These are phyloP conservation scores for Diaporthe humulicola DNA, from an alignment of 2,329 filamentous ascomycete species.

Conservation along the genomic window DNA sequence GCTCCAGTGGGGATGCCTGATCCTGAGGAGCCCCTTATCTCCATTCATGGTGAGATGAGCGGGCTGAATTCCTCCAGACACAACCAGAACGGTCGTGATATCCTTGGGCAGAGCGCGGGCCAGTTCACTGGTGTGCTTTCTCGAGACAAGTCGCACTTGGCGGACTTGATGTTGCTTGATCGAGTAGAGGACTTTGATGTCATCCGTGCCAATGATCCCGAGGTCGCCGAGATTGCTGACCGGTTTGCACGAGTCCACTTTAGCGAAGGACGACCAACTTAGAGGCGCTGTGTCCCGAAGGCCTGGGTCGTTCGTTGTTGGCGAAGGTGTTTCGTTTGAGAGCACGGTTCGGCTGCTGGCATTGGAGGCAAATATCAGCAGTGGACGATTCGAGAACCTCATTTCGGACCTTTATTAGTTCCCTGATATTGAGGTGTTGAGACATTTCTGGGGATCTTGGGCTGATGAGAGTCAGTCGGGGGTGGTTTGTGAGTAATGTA, in stretches of 20 bases:
- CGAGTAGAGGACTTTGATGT: neutral
- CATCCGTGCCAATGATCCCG: neutral
- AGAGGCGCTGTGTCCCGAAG: no score
- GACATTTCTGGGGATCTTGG: neutral
- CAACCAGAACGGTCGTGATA: neutral
- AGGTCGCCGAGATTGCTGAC: neutral
- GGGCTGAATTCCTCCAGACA: constrained; percentile 25
- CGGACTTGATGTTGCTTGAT: constrained; percentile 1
- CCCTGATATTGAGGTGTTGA: neutral
- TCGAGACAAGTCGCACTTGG: neutral
- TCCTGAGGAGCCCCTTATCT: neutral
- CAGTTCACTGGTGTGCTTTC: constrained; percentile 15
- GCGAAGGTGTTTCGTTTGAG: neutral
- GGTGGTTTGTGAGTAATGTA: neutral
- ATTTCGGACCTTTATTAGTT: neutral
- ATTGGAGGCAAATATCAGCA: neutral
- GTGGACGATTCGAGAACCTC: neutral
- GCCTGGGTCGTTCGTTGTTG: neutral
- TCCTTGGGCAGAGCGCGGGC: constrained; percentile 3
- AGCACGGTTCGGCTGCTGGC: neutral
- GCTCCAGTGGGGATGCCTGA: neutral
- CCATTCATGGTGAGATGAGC: neutral
- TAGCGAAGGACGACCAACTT: neutral
- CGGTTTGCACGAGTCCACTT: neutral
- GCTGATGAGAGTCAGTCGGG: neutral